A percentile compares a stretch with the other conserved stretches of the same genome.
Conservation (phyloP, 805 yeast genomes). For the Isabelozyma gotoi region DNA sequence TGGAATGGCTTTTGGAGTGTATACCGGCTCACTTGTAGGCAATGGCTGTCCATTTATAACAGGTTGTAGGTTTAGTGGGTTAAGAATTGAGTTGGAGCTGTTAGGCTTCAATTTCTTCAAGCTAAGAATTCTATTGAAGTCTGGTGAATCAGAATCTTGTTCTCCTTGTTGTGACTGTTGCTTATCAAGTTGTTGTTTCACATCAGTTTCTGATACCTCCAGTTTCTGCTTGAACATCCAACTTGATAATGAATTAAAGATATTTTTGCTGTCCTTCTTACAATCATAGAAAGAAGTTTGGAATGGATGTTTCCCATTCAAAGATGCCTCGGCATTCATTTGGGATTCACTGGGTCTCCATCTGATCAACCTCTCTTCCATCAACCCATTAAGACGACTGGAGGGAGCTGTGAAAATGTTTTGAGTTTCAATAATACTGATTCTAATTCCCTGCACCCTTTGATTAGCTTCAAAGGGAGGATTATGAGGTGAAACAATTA, state of each 20-base stretch:
- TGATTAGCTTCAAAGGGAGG: slow-evolving; percentile 16
- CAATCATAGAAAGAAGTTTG: slow-evolving; percentile 7
- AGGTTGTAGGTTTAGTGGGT: slow-evolving; percentile 3
- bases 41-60: slow-evolving; percentile 3
- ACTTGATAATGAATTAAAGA: neutral
- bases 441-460: slow-evolving; percentile 4
- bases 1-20: slow-evolving; percentile 25
- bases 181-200: neutral
- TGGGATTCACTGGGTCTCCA: slow-evolving; percentile 36
- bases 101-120: slow-evolving; percentile 12
- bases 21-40: slow-evolving; percentile 5
- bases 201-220: neutral
- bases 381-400: slow-evolving; percentile 19
- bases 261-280: neutral
- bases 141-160: slow-evolving; percentile 1
- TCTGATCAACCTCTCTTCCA: slow-evolving; percentile 30
- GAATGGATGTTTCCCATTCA: slow-evolving; percentile 32
- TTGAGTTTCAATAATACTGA: slow-evolving; percentile 7
- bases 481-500: slow-evolving; percentile 15
- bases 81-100: slow-evolving; percentile 14
- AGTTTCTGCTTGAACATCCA: neutral
- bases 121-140: slow-evolving; percentile 4
- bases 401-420: slow-evolving; percentile 9
- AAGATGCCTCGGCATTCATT: slow-evolving; percentile 22
- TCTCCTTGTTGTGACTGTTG: neutral